Evolutionary conservation across 306 rosid species (phyloP).

Genomic region (Trifolium repens): DNA sequence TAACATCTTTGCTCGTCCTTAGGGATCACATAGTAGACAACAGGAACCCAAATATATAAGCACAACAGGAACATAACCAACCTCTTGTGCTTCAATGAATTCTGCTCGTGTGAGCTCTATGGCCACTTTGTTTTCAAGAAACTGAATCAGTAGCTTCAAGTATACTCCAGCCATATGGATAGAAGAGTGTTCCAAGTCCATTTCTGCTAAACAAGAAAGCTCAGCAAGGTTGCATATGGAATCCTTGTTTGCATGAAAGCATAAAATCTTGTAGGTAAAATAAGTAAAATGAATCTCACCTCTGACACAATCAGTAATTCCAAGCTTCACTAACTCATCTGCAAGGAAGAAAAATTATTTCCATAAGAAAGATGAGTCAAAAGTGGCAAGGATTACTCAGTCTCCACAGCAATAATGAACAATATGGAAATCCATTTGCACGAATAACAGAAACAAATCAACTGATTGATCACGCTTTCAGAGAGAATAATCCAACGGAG

Average conservation of each 20-base stretch:
- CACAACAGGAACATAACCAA: constrained; percentile 42
- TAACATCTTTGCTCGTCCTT: constrained; percentile 4
- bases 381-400: constrained; percentile 9
- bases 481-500: constrained; percentile 20
- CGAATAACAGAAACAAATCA: constrained; percentile 30
- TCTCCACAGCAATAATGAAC: constrained; percentile 30
- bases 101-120: constrained; percentile 92
- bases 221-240: constrained; percentile 40
- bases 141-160: constrained; percentile 89
- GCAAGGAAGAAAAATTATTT: constrained; percentile 47
- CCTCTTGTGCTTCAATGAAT: constrained; percentile 94
- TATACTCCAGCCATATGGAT: constrained; percentile 99
- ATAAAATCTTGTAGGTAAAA: constrained; percentile 37
- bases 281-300: constrained; percentile 62
- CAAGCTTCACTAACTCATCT: constrained; percentile 92
- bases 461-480: constrained; percentile 22
- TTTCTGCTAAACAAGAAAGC: constrained; percentile 68
- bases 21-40: constrained; percentile 29
- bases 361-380: constrained; percentile 22
- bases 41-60: constrained; percentile 26
- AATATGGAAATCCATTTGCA: constrained; percentile 33
- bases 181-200: constrained; percentile 90
- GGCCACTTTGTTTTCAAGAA: constrained; percentile 97
- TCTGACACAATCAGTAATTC: constrained; percentile 83
- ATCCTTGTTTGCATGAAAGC: constrained; percentile 25